Conservation (phyloP, 73 alveolate species). For the Stentor coeruleus region DNA sequence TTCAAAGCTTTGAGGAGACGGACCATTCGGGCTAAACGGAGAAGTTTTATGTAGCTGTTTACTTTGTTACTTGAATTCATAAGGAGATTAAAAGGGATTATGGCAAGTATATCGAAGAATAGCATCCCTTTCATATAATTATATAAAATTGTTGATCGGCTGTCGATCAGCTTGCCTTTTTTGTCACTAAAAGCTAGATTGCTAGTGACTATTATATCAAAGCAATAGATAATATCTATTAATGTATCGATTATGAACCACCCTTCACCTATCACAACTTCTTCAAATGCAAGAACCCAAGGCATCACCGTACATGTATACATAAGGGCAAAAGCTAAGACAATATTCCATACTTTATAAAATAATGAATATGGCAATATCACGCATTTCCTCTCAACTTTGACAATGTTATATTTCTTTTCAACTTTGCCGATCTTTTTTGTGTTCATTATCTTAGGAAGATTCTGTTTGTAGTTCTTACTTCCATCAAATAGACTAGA, state of each 20-base stretch:
- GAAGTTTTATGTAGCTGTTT: neutral
- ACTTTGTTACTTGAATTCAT: neutral
- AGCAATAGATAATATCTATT: neutral
- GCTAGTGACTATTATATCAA: neutral
- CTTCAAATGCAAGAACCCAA: neutral
- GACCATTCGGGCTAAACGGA: neutral
- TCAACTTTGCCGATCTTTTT: neutral
- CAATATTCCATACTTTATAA: neutral
- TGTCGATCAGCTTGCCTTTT: neutral
- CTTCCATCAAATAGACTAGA: neutral
- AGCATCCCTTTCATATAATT: neutral
- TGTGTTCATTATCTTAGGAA: neutral
- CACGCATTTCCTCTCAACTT: neutral
- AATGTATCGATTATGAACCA: neutral
- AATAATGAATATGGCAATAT: neutral
- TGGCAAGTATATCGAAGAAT: neutral
- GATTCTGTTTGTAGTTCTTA: neutral
- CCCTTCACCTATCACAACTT: no score
- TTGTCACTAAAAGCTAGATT: neutral
- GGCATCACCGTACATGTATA: constrained; percentile 2
- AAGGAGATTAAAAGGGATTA: neutral
- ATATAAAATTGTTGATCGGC: neutral
- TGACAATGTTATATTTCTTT: neutral
- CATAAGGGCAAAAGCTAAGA: neutral
- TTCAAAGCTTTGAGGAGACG: neutral